A percentile compares a stretch with the other conserved stretches of the same genome.
phyloP scores from a whole-genome alignment of 139 green algal genomes.

The Micractinium sp. region DNA sequence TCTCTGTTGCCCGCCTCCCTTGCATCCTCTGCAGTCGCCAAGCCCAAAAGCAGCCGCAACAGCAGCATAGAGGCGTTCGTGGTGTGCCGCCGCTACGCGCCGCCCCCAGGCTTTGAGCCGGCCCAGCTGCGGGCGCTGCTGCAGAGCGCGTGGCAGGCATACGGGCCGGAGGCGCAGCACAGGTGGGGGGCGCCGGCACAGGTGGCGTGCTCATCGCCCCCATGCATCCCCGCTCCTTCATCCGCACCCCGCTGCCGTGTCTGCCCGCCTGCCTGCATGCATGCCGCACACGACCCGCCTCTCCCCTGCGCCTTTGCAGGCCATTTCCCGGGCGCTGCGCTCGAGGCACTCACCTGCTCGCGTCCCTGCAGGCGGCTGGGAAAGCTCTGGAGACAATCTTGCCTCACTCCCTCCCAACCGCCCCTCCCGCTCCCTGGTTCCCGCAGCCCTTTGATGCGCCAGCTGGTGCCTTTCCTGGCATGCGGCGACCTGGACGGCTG shows the following conservation, averaged over 20 bases:
- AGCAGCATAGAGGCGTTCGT: conserved; percentile 97
- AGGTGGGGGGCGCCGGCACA: background rate
- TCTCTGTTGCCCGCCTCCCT: background rate
- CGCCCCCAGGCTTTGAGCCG: conserved; percentile 75
- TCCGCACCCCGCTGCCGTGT: background rate
- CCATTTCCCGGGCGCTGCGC: too few relatives aligned
- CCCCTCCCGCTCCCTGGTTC: background rate
- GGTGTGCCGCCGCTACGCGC: conserved; percentile 87
- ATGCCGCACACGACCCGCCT: background rate
- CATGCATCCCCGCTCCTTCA: background rate
- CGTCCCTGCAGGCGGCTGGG: too few relatives aligned
- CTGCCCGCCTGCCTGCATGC: background rate
- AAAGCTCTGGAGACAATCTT: too few relatives aligned
- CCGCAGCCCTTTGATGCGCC: conserved; percentile 24
- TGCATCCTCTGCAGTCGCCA: conserved; percentile 63
- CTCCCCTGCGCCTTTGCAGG: background rate
- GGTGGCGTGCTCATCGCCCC: background rate
- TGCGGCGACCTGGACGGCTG: conserved; percentile 93
- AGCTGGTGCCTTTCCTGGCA: conserved; percentile 90
- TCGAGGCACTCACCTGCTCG: too few relatives aligned
- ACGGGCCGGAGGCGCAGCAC: conserved; percentile 11
- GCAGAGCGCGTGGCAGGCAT: conserved; percentile 32
- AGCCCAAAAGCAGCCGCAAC: conserved; percentile 94
- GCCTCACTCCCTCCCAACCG: too few relatives aligned
- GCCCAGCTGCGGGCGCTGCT: conserved; percentile 61